phyloP scores from a whole-genome alignment of 2,329 filamentous ascomycete species.

The Colletotrichum chrysophilum region DNA sequence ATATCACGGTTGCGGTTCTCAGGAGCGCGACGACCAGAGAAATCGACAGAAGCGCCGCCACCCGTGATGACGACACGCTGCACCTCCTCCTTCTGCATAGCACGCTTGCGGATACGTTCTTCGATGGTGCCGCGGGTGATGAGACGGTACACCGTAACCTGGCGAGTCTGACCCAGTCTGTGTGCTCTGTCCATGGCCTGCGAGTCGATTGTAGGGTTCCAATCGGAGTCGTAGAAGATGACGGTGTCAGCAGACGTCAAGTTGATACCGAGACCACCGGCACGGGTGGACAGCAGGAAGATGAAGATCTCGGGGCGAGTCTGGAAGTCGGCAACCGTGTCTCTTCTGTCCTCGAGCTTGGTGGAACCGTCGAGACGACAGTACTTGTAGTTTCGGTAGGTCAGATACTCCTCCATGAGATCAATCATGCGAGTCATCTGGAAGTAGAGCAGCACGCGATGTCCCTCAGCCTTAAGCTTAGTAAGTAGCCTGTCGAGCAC shows the following conservation, averaged over 20 bases:
- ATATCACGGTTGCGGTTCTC: constrained; percentile 98
- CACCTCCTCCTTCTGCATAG: constrained; percentile 97
- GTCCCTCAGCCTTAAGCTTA: constrained; percentile 88
- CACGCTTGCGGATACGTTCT: constrained; percentile 95
- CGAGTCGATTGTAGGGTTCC: constrained; percentile 98
- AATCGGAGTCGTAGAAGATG: constrained; percentile 99
- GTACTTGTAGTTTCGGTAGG: constrained; percentile 99
- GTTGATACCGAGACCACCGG: constrained; percentile 97
- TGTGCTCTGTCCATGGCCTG: constrained; percentile 99
- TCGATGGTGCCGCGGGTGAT: constrained; percentile 97
- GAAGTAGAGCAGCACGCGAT: constrained; percentile 97
- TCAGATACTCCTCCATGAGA: constrained; percentile 98
- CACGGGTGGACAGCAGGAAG: constrained; percentile 93
- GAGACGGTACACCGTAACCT: constrained; percentile 96
- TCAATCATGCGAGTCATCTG: constrained; percentile 99
- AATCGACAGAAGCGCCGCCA: constrained; percentile 90
- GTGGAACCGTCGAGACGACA: constrained; percentile 95
- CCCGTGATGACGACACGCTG: constrained; percentile 96
- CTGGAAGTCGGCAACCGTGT: constrained; percentile 97
- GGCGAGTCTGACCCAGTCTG: constrained; percentile 92
- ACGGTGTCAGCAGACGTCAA: constrained; percentile 95
- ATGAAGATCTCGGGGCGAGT: constrained; percentile 94
- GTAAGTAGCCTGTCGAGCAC: constrained; percentile 87
- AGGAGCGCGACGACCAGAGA: constrained; percentile 85
- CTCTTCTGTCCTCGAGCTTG: constrained; percentile 94